Evolutionary conservation across 441 rosid genomes (phyloP), one percentile per base, ranked within the genome.

Genomic region (Rhodomyrtus psidioides): DNA sequence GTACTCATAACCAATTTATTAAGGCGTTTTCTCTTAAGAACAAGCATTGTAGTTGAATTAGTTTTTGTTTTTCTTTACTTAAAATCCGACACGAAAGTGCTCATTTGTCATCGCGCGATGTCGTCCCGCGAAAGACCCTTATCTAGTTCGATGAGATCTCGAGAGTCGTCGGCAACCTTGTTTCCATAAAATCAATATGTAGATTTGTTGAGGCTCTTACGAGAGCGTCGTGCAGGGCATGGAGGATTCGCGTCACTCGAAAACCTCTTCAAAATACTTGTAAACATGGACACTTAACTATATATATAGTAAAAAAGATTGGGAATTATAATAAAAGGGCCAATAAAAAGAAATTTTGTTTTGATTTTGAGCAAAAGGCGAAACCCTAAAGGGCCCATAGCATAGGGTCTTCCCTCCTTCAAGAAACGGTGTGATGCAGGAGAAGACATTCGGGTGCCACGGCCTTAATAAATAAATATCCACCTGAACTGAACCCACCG

Each of bases 41-140:
- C 1, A 6, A 65, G 46, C 7, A 30, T 9, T 7, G 1, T 9
- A 6, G 4, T 13, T 3, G 1, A 2, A 10, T 12, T 10, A 0
- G 1, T 9, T 62, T 2, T 2, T 17, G 9, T 30, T 65, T 6
- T 42, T 42, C 6, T 42, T 1, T 3, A 65, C 0, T 7, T 9
- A 1, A 30, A 0, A 8, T 62, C 0, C 2, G 2, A 9, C 0
- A 14, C 4, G 12, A 65, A 6, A 34, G 14, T 19, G 2, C 1
- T 2, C 0, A 62, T 28, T 1, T 2, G 1, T 62, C 9, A 17
- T 8, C 0, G 0, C 74, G 2, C 6, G 1, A 2, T 8, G 12
- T 28, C 6, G 4, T 1, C 3, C 24, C 6, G 2, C 1, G 10
- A 62, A 17, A 62, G 12, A 13, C 5, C 76, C 7, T 9, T 9